Conservation (phyloP, 169 alveolate genomes). For the Plasmodium gaboni region DNA sequence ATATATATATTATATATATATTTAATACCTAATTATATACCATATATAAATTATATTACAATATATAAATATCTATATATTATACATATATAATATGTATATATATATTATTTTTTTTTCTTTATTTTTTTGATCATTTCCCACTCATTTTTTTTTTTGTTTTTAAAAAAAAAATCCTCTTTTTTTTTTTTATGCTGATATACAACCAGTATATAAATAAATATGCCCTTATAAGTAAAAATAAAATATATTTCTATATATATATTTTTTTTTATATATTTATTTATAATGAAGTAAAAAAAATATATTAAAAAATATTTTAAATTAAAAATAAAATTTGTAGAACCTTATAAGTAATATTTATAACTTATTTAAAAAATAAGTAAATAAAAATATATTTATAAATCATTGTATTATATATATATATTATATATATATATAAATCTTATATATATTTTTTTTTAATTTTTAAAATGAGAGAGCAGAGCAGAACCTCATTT, state of each 20-base stretch:
- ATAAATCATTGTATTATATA: not conserved
- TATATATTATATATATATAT: not conserved
- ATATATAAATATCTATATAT: not conserved
- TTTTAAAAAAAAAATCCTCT: conserved; percentile 1
- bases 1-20: not conserved
- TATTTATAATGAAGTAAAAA: not conserved
- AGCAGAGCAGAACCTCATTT: not conserved
- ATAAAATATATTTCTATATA: not conserved
- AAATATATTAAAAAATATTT: not conserved
- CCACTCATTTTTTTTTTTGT: conserved; percentile 5
- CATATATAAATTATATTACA: not conserved
- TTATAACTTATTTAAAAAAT: no score
- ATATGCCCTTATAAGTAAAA: not conserved
- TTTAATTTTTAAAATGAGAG: not conserved
- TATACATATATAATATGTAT: not conserved
- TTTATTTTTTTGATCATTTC: conserved; percentile 23
- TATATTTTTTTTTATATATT: not conserved
- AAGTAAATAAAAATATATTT: no score
- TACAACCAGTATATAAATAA: conserved; percentile 10
- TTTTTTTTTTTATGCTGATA: not conserved
- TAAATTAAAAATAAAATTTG: not conserved
- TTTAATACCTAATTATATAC: not conserved
- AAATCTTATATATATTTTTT: no score
- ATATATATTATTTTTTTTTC: not conserved
- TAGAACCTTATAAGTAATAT: not conserved